Evolutionary conservation across 139 green algal genomes (phyloP), one percentile per base, ranked within the genome.

Genomic region (Micractinium sp.): DNA sequence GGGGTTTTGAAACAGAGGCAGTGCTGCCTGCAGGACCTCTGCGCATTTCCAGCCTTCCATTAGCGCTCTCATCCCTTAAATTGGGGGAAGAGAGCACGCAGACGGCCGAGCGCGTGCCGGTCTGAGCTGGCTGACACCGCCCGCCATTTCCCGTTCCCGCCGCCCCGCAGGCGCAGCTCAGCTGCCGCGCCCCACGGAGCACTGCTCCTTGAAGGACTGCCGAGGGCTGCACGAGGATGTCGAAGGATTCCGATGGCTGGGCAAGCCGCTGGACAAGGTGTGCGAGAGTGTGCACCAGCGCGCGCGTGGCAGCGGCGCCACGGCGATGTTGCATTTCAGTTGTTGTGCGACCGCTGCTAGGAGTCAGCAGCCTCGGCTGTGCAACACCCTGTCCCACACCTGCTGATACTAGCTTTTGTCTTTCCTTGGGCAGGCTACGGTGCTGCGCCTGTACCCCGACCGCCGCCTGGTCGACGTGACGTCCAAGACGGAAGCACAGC

Each of bases 221-320:
- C 67, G 83, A 1, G 38, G 31, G 22, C 67, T 87, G 9, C 3
- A 79, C 33, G 29, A 81, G 20, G 36, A 87, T 0, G 15, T 3
- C 9, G 83, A 33, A 19, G 83, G 67, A 41, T 87, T 33, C 66
- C 63, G 67, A 2, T 87, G 83, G 83, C 83, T 87, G 67, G 83
- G 83, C 25, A 39, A 39, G 63, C 83, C 83, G 56, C 29, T 87
- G 36, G 7, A 39, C 23, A 18, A 47, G 83, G 83, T 79, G 29
- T 12, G 82, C 0, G 27, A 29, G 25, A n/a, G 63, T 39, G 29
- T 38, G n/a, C 53, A 41, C 36, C 33, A 38, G 53, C 31, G 38
- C 47, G 29, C 0, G 41, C 41, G 14, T 9, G 13, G 25, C 31
- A 16, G 31, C 53, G 1, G 73, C 31, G 14, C 27, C 69, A n/a